A percentile compares a stretch with the other conserved stretches of the same genome.
Conservation (phyloP, 345 rosid genomes). For the Populus pruinosa region DNA sequence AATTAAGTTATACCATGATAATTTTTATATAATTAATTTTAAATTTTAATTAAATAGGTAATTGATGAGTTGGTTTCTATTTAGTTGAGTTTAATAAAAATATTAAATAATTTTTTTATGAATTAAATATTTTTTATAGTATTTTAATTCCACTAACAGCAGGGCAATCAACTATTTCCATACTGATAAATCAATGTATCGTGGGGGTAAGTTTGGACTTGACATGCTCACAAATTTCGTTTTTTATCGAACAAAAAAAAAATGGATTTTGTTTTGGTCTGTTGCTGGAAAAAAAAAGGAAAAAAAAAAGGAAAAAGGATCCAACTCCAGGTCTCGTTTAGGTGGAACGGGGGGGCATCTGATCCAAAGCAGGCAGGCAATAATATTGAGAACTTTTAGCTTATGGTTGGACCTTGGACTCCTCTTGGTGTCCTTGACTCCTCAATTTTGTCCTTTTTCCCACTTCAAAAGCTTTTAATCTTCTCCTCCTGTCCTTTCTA, state of each 20-base stretch:
- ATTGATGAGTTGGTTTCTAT: too few relatives aligned
- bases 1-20: too few relatives aligned
- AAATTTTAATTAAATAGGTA: too few relatives aligned
- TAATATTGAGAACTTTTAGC: constrained; percentile 2
- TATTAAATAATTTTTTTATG: too few relatives aligned
- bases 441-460: neutral
- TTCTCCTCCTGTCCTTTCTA: neutral
- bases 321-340: neutral
- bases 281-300: constrained; percentile 1
- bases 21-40: too few relatives aligned
- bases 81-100: fast-evolving
- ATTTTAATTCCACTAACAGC: too few relatives aligned
- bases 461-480: neutral
- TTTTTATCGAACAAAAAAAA: neutral
- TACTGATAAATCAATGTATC: neutral
- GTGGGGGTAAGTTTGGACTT: neutral
- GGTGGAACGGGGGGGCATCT: neutral
- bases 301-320: neutral
- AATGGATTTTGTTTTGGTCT: constrained; percentile 19
- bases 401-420: constrained; percentile 1
- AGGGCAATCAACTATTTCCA: neutral
- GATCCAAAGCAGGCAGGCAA: constrained; percentile 12
- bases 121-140: too few relatives aligned
- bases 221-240: neutral
- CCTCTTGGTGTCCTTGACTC: neutral